Base-by-base conservation (phyloP, 2,329 filamentous ascomycete genomes). In the Berkeleyomyces rouxiae region DNA sequence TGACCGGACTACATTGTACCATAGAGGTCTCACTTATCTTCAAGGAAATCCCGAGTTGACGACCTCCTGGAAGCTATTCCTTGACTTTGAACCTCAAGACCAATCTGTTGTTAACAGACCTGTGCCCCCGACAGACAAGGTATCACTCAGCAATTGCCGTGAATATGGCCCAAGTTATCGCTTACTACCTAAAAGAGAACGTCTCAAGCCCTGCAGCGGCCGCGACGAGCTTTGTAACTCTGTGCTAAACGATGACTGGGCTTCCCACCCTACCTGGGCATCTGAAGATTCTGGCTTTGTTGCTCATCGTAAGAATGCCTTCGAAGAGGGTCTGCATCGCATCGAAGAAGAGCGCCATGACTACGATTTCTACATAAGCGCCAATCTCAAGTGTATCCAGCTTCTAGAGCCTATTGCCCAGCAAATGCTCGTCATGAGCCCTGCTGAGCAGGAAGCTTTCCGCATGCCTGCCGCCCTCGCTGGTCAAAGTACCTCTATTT, bases 331-430 rank as follows among this genome's bases (percentile, higher is more conserved):
- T 40, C 82, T 99, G 7, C 93, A 99, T 71, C 82, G 93, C 23
- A 96, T 99, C 65, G 93, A 99, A 73, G 93, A 99, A 73, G 93
- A 99, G 72, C 87, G 93, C 3, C 93, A 99, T 70, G 93, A 99
- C 71, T 99, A 99, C 69, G 93, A 99, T 72, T 96, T 95, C 75
- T 93, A 96, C 71, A 97, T 99, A 61, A 93, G 99, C 74, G 88
- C 90, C 7, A 96, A 93, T 70, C 83, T 87, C 65, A 91, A 95
- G 68, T 96, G 93, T 59, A 95, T 99, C 64, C 93, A 97, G 73
- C 84, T 99, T 3, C 82, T 99, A 47, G 92, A 97, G 71, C 93
- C 93, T 0, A 89, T 97, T 64, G 90, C 90, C 1, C 90, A 95
- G 70, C 87, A 95, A 70, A 88, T 99, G 73, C 79, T 91, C 13